Evolutionary conservation across 208 protist genomes (phyloP).

Genomic region (Porcisia deanei): DNA sequence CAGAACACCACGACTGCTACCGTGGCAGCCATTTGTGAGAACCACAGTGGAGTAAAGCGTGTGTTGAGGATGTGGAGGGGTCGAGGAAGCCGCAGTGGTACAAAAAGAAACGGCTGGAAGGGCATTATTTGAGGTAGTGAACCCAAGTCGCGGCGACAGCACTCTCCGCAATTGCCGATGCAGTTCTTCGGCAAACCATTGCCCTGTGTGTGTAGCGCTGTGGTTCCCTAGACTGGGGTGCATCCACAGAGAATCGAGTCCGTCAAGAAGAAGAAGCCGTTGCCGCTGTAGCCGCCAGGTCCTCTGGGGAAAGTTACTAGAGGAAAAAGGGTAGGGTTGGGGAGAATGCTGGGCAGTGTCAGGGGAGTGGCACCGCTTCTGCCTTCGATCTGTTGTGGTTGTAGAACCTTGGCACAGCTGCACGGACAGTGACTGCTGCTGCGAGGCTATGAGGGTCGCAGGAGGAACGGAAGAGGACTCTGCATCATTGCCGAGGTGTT

Average conservation of each 20-base stretch:
- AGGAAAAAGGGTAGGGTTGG: neutral
- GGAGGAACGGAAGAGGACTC: neutral
- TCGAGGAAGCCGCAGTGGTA: neutral
- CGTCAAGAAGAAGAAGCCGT: conserved; percentile 23
- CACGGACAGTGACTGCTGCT: neutral
- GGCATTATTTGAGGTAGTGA: neutral
- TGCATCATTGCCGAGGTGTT: conserved; percentile 1
- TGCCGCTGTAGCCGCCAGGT: conserved; percentile 22
- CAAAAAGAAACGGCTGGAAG: neutral
- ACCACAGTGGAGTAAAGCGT: conserved; percentile 15
- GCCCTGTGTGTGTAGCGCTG: conserved; percentile 31
- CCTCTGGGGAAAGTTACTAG: neutral
- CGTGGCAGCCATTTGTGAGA: conserved; percentile 23
- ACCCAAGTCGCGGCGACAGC: conserved; percentile 12
- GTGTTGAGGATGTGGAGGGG: neutral
- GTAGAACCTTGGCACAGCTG: neutral
- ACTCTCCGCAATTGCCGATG: conserved; percentile 37
- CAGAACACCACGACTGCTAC: conserved; percentile 1
- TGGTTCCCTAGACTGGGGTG: conserved; percentile 24
- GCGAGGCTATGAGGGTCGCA: neutral
- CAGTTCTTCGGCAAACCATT: conserved; percentile 44
- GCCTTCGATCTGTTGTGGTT: neutral
- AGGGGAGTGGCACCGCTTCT: conserved; percentile 1
- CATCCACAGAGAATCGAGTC: conserved; percentile 27
- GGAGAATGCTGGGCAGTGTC: neutral